These are phyloP conservation scores for Juglanconis oblonga DNA, from an alignment of 2,329 filamentous ascomycete species.

Conservation along the genomic window DNA sequence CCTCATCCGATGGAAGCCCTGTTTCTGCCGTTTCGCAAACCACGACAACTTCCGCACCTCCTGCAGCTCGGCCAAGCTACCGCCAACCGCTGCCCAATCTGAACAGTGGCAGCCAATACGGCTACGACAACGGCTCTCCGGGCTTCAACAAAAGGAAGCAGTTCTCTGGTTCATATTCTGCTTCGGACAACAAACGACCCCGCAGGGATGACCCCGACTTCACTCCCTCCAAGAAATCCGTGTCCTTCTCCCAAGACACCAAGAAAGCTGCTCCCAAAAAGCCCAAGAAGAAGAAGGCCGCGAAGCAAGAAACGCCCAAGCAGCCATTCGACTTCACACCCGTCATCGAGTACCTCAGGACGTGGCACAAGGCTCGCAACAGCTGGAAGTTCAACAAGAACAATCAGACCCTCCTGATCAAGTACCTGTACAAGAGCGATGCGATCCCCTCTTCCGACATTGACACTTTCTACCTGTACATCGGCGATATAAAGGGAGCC, in stretches of 20 bases:
- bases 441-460: slow-evolving; percentile 70
- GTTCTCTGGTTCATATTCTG: slow-evolving; percentile 32
- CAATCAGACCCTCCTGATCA: slow-evolving; percentile 79
- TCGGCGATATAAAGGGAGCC: slow-evolving; percentile 73
- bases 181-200: slow-evolving; percentile 34
- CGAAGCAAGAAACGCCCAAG: slow-evolving; percentile 28
- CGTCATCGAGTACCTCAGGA: slow-evolving; percentile 72
- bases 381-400: slow-evolving; percentile 98
- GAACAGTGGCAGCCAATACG: slow-evolving; percentile 22
- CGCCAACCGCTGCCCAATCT: slow-evolving; percentile 25
- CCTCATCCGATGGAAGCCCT: slow-evolving; percentile 34
- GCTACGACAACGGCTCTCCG: slow-evolving; percentile 24
- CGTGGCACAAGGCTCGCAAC: slow-evolving; percentile 67
- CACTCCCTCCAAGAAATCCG: slow-evolving; percentile 38
- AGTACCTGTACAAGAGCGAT: slow-evolving; percentile 72
- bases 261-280: slow-evolving; percentile 31
- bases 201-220: slow-evolving; percentile 24
- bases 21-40: slow-evolving; percentile 23
- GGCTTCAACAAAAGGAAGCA: slow-evolving; percentile 48
- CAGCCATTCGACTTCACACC: slow-evolving; percentile 45
- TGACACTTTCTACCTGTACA: slow-evolving; percentile 69
- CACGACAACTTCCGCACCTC: slow-evolving; percentile 17
- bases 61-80: slow-evolving; percentile 18
- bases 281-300: slow-evolving; percentile 32
- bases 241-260: slow-evolving; percentile 46